Evolutionary conservation across 345 rosid genomes (phyloP).

Genomic region (Eucalyptus tenuipes): DNA sequence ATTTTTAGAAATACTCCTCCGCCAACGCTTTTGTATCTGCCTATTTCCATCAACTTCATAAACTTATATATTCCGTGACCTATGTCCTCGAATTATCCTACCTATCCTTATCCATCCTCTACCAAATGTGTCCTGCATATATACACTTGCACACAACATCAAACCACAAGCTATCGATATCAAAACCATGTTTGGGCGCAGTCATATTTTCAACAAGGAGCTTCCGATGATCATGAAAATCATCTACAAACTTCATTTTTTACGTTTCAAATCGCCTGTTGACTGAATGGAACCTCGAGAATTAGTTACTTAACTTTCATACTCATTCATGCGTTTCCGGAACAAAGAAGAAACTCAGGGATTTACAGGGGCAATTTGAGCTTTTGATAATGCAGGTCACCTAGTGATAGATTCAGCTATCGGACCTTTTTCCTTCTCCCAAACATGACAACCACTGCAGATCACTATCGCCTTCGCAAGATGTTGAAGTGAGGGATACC

Average conservation of each 20-base stretch:
- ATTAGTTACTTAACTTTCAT: not conserved
- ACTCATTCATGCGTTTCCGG: not conserved
- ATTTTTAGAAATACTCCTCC: too few species aligned
- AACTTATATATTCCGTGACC: too few species aligned
- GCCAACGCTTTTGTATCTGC: too few species aligned
- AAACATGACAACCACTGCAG: not conserved
- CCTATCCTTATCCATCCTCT: too few species aligned
- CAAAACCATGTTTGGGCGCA: accelerated
- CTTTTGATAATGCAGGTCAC: not conserved
- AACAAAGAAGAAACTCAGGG: not conserved
- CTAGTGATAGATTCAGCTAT: not conserved
- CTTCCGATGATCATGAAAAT: not conserved
- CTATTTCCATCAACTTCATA: too few species aligned
- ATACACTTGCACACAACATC: too few species aligned
- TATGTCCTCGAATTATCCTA: too few species aligned
- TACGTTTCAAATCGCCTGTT: not conserved
- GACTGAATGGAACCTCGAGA: not conserved
- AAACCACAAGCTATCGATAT: not conserved
- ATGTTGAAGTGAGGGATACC: not conserved
- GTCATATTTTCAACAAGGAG: not conserved
- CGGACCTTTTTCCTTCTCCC: not conserved
- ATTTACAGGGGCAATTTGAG: not conserved
- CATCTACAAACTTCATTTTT: not conserved
- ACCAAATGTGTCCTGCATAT: too few species aligned
- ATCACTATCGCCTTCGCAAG: not conserved